phyloP scores from a whole-genome alignment of 805 yeast species.

The Yarrowia yakushimensis region DNA sequence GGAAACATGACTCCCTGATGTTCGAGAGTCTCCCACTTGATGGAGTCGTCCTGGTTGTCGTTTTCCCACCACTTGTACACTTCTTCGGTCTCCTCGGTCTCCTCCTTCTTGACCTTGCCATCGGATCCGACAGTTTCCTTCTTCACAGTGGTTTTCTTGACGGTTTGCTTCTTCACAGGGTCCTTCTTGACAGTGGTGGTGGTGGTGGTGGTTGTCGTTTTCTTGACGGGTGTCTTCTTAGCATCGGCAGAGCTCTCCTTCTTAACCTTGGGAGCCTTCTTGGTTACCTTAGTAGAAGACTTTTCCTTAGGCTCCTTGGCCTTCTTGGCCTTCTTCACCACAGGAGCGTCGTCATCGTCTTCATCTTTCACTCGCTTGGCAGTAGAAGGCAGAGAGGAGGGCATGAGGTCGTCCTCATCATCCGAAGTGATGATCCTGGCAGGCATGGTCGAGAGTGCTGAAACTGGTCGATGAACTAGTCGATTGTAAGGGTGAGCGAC shows the following conservation, averaged over 20 bases:
- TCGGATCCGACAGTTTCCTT: conserved; percentile 25
- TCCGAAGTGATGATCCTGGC: conserved; percentile 22
- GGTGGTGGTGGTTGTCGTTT: not conserved
- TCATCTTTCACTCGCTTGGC: conserved; percentile 23
- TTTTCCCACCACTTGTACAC: conserved; percentile 82
- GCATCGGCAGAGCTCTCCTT: not conserved
- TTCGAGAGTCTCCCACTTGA: conserved; percentile 81
- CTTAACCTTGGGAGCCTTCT: conserved; percentile 1
- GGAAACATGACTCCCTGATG: conserved; percentile 94
- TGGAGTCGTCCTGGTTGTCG: conserved; percentile 60
- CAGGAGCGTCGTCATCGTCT: not conserved
- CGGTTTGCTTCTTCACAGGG: conserved; percentile 28
- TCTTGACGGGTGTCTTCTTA: not conserved
- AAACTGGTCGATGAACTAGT: not conserved
- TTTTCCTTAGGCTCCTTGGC: not conserved
- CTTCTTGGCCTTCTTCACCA: conserved; percentile 6
- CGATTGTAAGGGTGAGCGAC: no score
- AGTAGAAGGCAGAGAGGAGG: not conserved
- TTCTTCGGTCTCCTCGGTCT: conserved; percentile 51
- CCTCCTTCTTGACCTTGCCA: conserved; percentile 25
- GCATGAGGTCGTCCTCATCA: conserved; percentile 23
- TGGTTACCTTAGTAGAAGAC: not conserved
- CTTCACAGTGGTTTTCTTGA: conserved; percentile 28
- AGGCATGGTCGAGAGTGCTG: not conserved
- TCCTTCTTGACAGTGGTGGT: conserved; percentile 12